These are phyloP conservation scores for Santalum album DNA, from an alignment of 164 flowering plant species.

Conservation along the genomic window DNA sequence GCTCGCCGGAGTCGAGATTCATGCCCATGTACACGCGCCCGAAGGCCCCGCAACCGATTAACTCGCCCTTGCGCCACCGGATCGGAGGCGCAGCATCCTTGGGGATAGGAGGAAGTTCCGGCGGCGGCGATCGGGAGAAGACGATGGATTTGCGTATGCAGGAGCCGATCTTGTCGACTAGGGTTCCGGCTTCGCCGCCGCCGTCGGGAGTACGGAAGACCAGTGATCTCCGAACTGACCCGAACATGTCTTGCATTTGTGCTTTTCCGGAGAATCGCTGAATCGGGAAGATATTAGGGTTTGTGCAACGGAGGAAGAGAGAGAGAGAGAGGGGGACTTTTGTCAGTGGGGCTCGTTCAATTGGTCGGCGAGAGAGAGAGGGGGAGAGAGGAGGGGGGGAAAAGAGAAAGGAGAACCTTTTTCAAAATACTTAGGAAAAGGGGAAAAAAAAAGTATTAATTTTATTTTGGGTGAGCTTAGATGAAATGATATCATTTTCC, in stretches of 20 bases:
- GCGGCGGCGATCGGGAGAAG: constrained; percentile 21
- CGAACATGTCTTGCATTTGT: constrained; percentile 30
- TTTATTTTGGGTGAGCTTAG: too few relatives aligned
- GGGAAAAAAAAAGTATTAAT: neutral
- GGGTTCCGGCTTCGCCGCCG: constrained; percentile 11
- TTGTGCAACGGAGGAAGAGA: constrained; percentile 17
- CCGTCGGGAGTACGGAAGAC: constrained; percentile 24
- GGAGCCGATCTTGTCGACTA: constrained; percentile 34
- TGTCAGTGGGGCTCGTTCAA: neutral
- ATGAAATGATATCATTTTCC: too few relatives aligned
- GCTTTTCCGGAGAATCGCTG: constrained; percentile 2
- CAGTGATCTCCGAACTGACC: constrained; percentile 37
- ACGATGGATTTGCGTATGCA: constrained; percentile 33
- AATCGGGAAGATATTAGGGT: too few relatives aligned
- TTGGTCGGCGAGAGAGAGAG: constrained; percentile 9
- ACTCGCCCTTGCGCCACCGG: constrained; percentile 7
- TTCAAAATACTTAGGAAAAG: constrained; percentile 7
- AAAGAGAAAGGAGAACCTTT: constrained; percentile 6
- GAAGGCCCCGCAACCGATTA: constrained; percentile 4
- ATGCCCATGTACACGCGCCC: constrained; percentile 5
- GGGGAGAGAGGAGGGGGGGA: constrained; percentile 17
- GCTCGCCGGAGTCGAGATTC: constrained; percentile 5
- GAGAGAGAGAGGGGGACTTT: neutral
- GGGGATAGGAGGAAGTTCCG: constrained; percentile 1
- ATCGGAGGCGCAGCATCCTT: neutral